Base-by-base conservation (phyloP, 2,329 filamentous ascomycete species). In the Ceratocystis ficicola region DNA sequence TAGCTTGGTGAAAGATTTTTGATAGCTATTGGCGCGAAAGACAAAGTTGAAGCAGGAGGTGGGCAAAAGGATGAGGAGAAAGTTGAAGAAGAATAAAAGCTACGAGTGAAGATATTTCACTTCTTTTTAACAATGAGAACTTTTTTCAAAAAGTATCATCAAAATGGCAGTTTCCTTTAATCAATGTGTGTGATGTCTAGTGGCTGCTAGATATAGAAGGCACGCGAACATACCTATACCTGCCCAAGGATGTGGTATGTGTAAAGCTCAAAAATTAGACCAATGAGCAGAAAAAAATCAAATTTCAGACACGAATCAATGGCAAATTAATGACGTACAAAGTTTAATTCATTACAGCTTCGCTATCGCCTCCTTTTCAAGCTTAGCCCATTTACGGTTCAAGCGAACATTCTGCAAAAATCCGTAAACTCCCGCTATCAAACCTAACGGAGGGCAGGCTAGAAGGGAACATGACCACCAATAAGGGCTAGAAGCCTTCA, bases 381-480 rank as follows among this genome's bases (percentile, higher is more conserved):
- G 77, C 70, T 78, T 79, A 69, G 85, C 82, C 91, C 91, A 95
- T 68, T 78, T 78, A 74, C 78, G 81, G 75, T 90, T 89, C 70
- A 86, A 80, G n/a, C 59, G 46, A 72, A 83, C 80, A 75, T 92
- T 94, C 72, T 84, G 79, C 77, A 86, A 86, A 73, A 90, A 84
- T 70, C 83, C 86, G 86, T 86, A 92, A 32, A 83, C 75, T 0
- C 85, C 89, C 66, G 86, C 81, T 10, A 81, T 76, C 22, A 86
- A 81, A 0, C 87, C 92, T 69, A 95, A 71, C 50, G 91, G 90
- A 69, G 93, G 93, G 72, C 82, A 88, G 48, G 86, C 75, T 69
- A 86, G 76, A 69, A 86, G 73, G 69, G 88, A 67, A 82, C 84
- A 87, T n/a, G 84, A 84, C 93, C 94, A 97, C 90, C 90, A 95